A percentile compares a stretch with the other conserved stretches of the same genome.
Evolutionary conservation across 306 rosid species (phyloP).

Genomic region (Heteromeles arbutifolia): DNA sequence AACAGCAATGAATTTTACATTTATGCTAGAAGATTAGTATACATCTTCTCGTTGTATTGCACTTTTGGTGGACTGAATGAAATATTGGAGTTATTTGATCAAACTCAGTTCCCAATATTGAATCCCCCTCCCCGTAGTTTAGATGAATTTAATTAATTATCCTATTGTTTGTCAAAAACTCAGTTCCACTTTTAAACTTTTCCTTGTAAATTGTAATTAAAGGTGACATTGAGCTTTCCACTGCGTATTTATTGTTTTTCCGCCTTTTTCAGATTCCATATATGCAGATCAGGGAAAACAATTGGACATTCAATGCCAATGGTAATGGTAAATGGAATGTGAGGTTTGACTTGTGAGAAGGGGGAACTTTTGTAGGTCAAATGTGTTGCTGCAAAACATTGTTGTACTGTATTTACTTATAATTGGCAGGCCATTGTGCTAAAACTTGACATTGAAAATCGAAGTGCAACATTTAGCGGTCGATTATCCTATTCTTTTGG

Average conservation of each 20-base stretch:
- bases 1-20: neutral
- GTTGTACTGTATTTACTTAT: slow-evolving; percentile 20
- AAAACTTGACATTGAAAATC: neutral
- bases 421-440: slow-evolving; percentile 2
- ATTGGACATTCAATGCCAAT: slow-evolving; percentile 79
- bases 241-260: neutral
- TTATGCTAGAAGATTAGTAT: neutral
- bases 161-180: neutral
- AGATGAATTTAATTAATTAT: too few species aligned
- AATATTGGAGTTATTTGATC: neutral
- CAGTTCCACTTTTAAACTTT: neutral
- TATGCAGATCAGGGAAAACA: slow-evolving; percentile 94
- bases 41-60: neutral
- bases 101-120: neutral
- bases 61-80: neutral
- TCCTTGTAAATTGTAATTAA: neutral
- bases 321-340: slow-evolving; percentile 85
- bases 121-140: too few species aligned
- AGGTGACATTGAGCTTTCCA: neutral
- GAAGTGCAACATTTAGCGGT: neutral
- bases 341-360: slow-evolving; percentile 71
- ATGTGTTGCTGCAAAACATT: slow-evolving; percentile 5
- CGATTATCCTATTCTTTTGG: neutral
- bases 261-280: slow-evolving; percentile 68
- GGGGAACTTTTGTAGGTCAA: slow-evolving; percentile 16